Base-by-base conservation (phyloP, 495 filamentous ascomycete species). In the Aspergillus bertholletiae region DNA sequence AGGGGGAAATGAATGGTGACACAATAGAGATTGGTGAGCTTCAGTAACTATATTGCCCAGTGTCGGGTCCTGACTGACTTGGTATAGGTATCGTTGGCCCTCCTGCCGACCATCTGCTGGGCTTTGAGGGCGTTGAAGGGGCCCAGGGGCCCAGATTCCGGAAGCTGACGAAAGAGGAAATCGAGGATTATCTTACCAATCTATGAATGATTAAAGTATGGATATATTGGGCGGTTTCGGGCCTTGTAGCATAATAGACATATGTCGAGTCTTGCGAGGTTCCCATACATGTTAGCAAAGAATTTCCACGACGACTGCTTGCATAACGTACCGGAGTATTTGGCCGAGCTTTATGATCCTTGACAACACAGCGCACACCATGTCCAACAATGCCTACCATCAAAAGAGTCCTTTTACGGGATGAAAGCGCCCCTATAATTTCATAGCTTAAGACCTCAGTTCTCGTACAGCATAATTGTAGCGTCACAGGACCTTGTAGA, bases 1-100 rank as follows among this genome's bases (percentile, higher is more conserved):
- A 97, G 73, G 94, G 94, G 22, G 94, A 98, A 76, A 97, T 97
- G 94, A 97, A 90, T 65, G 94, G 94, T 46, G 95, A 97, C 72
- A 97, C 94, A 37, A 93, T 99, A 61, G 94, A 99, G 79, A 96
- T 99, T 64, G 93, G 93, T 93, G 66, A 74, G 87, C 62, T 57
- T 3, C n/a, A 43, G 17, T 21, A 18, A 15, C 21, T 43, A 5
- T 12, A 40, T 22, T 18, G 20, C 1, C 7, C 15, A 20, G 4
- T 22, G 7, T 43, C 7, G 11, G 22, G 7, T 7, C 44, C 71
- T 80, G 70, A 82, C 69, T 54, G 40, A 43, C n/a, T 44, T 13
- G 45, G 11, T 49, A 45, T 55, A 94, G 92, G 92, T 54, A 97
- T 98, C 62, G 91, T 98, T 61, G 94, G 94, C 17, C 89, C 91